Base-by-base conservation (phyloP, 192 early-diverging fungal species). In the Coemansia sp. region DNA sequence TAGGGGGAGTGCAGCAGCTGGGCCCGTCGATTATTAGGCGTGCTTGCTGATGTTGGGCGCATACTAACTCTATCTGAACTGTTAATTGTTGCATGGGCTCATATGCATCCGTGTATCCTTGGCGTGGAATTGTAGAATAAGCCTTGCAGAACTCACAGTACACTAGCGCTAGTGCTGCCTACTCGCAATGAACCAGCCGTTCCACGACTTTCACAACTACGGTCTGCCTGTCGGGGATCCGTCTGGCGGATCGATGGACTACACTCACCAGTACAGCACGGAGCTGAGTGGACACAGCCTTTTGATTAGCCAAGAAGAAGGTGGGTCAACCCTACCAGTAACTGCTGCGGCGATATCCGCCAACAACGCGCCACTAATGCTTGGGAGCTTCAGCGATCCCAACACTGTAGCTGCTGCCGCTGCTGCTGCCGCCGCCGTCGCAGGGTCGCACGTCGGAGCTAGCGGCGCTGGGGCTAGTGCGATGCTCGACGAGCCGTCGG, bases 201-300 rank as follows among this genome's bases (percentile, higher is more conserved):
- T 81, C 51, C 73, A 66, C 69, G 78, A 81, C 39, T 81, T 81
- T 57, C 78, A 81, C 78, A 76, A 56, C 66, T 81, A 81, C 60
- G 73, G 73, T 32, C 67, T 81, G 39, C 78, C 78, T 19, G 73
- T 81, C 27, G 70, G 73, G 46, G 73, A 75, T 54, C 73, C 73
- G n/a, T 32, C 75, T 8, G 57, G 56, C 24, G 62, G 56, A 25
- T 47, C 78, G 38, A 71, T 81, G 53, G 73, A 81, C 73, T 81
- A 81, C 37, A 27, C 78, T 41, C 78, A 81, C 47, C 78, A 75
- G 49, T 81, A 81, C 71, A 72, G 70, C 53, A 49, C 78, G 0
- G 78, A 81, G 46, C 43, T 81, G 12, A 61, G 68, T 22, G 66
- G 63, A 7, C 78, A 81, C 46, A 62, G 66, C n/a, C 66, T 81